Percentiles rank a stretch among this genome's conserved stretches.
Conservation (phyloP, 768 basidiomycete species). For the Suillus discolor region DNA sequence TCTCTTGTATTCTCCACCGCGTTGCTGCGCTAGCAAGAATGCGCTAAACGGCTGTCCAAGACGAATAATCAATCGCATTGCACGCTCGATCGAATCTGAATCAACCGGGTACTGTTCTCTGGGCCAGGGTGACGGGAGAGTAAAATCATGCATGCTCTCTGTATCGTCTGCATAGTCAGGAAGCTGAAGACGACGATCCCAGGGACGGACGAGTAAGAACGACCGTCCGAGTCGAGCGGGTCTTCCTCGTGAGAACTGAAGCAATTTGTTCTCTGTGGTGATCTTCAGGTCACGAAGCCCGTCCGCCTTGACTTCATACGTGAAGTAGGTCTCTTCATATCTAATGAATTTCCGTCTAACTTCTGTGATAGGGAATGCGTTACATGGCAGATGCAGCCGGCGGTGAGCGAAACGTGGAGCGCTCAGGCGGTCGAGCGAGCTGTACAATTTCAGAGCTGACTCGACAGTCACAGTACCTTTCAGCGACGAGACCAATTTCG, state of each 20-base stretch:
- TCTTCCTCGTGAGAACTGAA: background rate
- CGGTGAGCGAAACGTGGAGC: background rate
- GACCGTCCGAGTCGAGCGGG: background rate
- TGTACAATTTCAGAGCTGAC: background rate
- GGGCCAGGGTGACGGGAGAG: background rate
- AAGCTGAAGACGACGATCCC: background rate
- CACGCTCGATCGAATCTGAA: background rate
- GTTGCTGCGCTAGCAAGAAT: background rate
- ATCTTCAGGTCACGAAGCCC: background rate
- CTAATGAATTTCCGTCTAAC: background rate
- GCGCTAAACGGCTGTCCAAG: background rate
- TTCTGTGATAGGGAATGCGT: background rate
- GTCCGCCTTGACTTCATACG: background rate
- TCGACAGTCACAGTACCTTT: background rate
- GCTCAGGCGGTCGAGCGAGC: background rate
- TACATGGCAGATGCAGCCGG: background rate
- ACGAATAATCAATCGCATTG: background rate
- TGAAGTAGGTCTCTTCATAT: background rate
- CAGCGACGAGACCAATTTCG: background rate
- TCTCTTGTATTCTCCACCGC: background rate
- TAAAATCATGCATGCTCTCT: background rate
- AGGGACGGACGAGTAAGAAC: background rate
- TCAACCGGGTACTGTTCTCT: background rate
- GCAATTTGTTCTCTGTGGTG: background rate
- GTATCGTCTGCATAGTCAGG: background rate